Evolutionary conservation across 2,329 filamentous ascomycete genomes (phyloP), one percentile per base, ranked within the genome.

Genomic region (Pestalotiopsis sp.): DNA sequence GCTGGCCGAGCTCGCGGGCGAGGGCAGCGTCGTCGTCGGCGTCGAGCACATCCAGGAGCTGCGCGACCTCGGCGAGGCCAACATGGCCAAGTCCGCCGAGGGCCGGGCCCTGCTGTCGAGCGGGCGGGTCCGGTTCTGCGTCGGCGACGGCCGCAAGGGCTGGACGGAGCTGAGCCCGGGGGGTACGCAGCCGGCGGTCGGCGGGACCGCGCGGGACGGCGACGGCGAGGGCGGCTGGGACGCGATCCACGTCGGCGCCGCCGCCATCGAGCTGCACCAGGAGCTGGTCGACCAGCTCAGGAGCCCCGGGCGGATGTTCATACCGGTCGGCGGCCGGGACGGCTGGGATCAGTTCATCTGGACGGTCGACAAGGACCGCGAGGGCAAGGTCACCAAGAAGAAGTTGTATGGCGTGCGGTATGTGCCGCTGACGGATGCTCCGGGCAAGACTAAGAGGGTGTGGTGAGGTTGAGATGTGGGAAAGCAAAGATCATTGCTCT

Each of bases 171-270:
- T 75, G 12, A 72, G 68, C 12, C 69, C 74, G 1, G 66, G 45
- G 27, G 69, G 59, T 0, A 61, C 66, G 13, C 69, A 69, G 66
- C 73, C 75, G 71, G 59, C 77, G 82, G 73, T 72, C 3, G 73
- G 71, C 9, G 72, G 71, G 71, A 4, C 81, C 1, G 70, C 81
- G 68, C 81, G 75, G 75, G 88, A 82, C 2, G 79, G 80, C 59
- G 85, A 84, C 5, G 84, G 84, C 67, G 81, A 83, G 13, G 85
- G 82, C 70, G 86, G 90, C 0, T 99, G 95, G 85, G 94, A 98
- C 85, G 95, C 93, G 2, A 98, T 99, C 69, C 96, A 98, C 78
- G 96, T 98, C 2, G 96, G 96, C 0, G 96, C 96, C 0, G 93
- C 94, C 7, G 95, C 95, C 0, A 87, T 82, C 27, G 87, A 90